A percentile compares a stretch with the other conserved stretches of the same genome.
These are phyloP conservation scores for Quercus robur DNA, from an alignment of 306 rosid species.

Conservation along the genomic window DNA sequence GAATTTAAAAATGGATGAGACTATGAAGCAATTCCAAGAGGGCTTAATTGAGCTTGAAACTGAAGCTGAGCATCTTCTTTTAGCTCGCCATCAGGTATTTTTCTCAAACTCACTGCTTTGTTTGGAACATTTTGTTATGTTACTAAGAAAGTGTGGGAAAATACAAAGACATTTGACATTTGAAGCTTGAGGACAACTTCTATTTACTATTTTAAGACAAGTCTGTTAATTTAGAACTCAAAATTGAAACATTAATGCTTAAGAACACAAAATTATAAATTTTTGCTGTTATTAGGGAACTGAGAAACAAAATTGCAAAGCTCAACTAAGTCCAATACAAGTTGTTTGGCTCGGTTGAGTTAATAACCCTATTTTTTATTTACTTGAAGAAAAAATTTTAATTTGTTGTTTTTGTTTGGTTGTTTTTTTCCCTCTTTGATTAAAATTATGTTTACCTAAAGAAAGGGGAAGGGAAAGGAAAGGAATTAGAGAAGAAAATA, in stretches of 20 bases:
- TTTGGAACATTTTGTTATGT: not conserved
- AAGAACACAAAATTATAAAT: not conserved
- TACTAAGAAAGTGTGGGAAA: not conserved
- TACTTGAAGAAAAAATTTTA: no score
- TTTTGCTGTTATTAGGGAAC: no score
- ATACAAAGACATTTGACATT: not conserved
- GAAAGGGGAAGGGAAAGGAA: no score
- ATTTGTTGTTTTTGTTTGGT: no score
- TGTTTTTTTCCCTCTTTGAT: no score
- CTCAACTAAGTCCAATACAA: no score
- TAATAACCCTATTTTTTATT: not conserved
- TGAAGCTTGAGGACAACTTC: not conserved
- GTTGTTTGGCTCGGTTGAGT: not conserved
- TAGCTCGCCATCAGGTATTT: conserved; percentile 67
- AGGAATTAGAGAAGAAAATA: no score
- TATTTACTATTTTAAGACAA: not conserved
- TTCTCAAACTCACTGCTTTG: not conserved
- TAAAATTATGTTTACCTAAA: no score
- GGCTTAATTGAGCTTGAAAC: conserved; percentile 58
- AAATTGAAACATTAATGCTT: not conserved
- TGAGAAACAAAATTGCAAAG: not conserved
- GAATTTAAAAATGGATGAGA: conserved; percentile 45
- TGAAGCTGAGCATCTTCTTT: conserved; percentile 76
- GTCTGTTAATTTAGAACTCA: not conserved
- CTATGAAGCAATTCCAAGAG: conserved; percentile 43